Percentiles rank a stretch among this genome's conserved stretches.
These are phyloP conservation scores for Tolypocladium paradoxum DNA, from an alignment of 2,329 filamentous ascomycete species.

Conservation along the genomic window DNA sequence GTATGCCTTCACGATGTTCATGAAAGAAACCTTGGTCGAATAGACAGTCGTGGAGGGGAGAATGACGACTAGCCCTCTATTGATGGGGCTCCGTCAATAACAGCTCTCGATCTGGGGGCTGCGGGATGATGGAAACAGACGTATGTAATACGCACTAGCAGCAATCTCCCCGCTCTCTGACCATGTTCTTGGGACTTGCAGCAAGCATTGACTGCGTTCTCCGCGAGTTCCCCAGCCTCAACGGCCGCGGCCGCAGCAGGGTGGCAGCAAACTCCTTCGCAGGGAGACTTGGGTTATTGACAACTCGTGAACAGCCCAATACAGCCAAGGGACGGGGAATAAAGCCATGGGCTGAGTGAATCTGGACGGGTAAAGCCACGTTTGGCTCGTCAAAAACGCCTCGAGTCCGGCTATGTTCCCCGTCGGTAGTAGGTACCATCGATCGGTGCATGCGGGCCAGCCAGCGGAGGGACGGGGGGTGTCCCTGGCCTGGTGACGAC, in stretches of 20 bases:
- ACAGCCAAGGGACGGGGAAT: background rate
- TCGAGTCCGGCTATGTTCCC: background rate
- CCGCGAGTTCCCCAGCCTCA: background rate
- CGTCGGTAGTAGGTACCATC: too few relatives aligned
- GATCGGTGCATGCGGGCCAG: background rate
- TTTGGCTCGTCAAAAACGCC: background rate
- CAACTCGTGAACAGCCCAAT: background rate
- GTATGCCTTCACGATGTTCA: background rate
- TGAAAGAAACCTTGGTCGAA: background rate
- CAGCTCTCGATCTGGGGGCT: background rate
- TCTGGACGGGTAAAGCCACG: background rate
- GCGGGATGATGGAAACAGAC: background rate
- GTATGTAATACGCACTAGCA: background rate
- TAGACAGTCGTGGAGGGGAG: background rate
- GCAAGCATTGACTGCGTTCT: background rate
- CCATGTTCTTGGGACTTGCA: background rate
- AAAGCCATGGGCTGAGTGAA: background rate
- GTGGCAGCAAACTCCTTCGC: background rate
- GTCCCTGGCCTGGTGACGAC: background rate
- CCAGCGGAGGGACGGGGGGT: too few relatives aligned
- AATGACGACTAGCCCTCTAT: background rate
- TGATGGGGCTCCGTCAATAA: background rate
- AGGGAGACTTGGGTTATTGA: background rate
- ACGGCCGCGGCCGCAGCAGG: background rate
- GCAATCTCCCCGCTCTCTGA: background rate